Base-by-base conservation (phyloP, 768 basidiomycete genomes). In the Xanthoconium purpureum region DNA sequence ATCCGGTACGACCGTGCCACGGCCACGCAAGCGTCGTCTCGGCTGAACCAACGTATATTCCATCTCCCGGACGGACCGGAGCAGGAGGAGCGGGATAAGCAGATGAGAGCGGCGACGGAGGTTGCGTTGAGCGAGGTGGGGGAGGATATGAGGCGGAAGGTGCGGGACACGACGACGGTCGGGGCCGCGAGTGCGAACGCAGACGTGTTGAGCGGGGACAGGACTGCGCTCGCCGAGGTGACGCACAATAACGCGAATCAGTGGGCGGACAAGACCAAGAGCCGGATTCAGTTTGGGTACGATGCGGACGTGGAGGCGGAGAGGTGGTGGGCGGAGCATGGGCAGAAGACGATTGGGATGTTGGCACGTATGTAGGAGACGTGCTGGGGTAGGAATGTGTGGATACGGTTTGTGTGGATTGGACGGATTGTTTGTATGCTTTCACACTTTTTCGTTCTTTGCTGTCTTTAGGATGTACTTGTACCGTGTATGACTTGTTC, bases 221-320 rank as follows among this genome's bases (percentile, higher is more conserved):
- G 14, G 2, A 24, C 24, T 4, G 24, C 24, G 24, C 24, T 24
- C 7, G 13, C 13, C 50, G 54, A 8, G 39, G 30, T 5, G 44
- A n/a, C 24, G 58, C 24, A 43, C 20, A 72, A 73, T 28, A 82
- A 78, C 59, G 72, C 74, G 54, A 84, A 84, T 58, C 75, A 81
- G 57, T 84, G 84, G 84, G 81, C 82, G 6, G 83, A 85, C 64
- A 75, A 73, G 62, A 68, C 65, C 50, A 83, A 82, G 74, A 83
- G 68, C 51, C 54, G 45, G 36, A 60, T 60, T 6, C 77, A 80
- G 61, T 85, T 83, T 66, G 73, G 75, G 14, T 84, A 84, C 56
- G 82, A 84, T 55, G 80, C 81, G 0, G 82, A 84, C 45, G 66
- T 29, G 10, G 80, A 71, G 37, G 81, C 76, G 7, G 79, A 83